Conservation (phyloP, 345 rosid species). For the Linum usitatissimum region DNA sequence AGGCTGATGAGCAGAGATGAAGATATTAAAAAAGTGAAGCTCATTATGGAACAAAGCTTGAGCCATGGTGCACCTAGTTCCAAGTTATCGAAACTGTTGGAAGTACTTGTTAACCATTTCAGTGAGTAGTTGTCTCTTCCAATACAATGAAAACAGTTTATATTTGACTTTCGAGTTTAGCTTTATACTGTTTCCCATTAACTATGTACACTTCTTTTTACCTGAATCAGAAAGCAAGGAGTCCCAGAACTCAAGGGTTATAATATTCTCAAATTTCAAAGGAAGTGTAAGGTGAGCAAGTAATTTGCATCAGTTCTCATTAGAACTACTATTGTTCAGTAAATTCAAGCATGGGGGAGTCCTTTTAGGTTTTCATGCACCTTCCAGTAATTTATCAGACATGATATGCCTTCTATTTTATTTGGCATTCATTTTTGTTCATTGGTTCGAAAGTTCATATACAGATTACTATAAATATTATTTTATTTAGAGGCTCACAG, state of each 20-base stretch:
- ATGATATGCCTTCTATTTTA: too few species aligned
- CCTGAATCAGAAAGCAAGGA: slow-evolving; percentile 55
- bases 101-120: slow-evolving; percentile 71
- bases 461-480: neutral
- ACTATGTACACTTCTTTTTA: neutral
- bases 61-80: slow-evolving; percentile 87
- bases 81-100: slow-evolving; percentile 79
- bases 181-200: neutral
- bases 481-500: neutral
- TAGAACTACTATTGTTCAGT: neutral
- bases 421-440: neutral
- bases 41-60: slow-evolving; percentile 71
- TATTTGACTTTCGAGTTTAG: slow-evolving; percentile 3
- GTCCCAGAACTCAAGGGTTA: slow-evolving; percentile 70
- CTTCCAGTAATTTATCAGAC: too few species aligned
- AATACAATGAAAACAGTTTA: neutral
- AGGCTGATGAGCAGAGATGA: slow-evolving; percentile 81
- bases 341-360: neutral
- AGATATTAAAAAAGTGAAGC: slow-evolving; percentile 50
- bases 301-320: slow-evolving; percentile 6
- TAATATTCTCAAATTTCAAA: slow-evolving; percentile 90
- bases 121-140: slow-evolving; percentile 40
- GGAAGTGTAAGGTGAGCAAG: slow-evolving; percentile 81
- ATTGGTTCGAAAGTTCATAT: neutral
- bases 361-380: too few species aligned